A percentile compares a stretch with the other conserved stretches of the same genome.
These are phyloP conservation scores for Chloris gayana DNA, from an alignment of 176 grass and related monocot genomes.

Conservation along the genomic window DNA sequence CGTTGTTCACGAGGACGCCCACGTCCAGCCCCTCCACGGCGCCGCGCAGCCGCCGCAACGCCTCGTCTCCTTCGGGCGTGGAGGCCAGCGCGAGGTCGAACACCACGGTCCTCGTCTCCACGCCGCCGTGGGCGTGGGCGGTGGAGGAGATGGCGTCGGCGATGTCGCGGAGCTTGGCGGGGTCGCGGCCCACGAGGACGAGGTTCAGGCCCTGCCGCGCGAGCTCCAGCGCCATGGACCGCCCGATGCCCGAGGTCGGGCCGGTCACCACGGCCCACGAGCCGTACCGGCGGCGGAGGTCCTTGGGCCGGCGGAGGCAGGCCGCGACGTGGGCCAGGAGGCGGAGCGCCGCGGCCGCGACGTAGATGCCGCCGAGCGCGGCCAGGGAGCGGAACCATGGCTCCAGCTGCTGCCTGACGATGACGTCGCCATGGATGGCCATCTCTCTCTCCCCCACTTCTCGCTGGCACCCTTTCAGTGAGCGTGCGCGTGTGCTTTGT, in stretches of 20 bases:
- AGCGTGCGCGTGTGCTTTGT: background rate
- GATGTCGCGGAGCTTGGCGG: constrained; percentile 46
- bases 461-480: background rate
- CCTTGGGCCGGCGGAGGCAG: background rate
- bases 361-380: constrained; percentile 13
- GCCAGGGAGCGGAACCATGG: constrained; percentile 21
- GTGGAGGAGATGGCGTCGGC: constrained; percentile 32
- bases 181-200: constrained; percentile 57
- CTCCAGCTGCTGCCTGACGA: background rate
- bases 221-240: constrained; percentile 48
- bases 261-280: constrained; percentile 56
- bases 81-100: constrained; percentile 40
- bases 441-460: background rate
- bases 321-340: background rate
- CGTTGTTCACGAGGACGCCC: constrained; percentile 66
- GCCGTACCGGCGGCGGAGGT: constrained; percentile 49
- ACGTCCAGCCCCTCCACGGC: constrained; percentile 51
- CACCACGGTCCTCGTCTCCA: constrained; percentile 33
- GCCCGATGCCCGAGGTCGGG: constrained; percentile 59
- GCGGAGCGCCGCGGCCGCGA: background rate
- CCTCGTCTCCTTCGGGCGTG: background rate
- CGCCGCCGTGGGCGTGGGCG: background rate
- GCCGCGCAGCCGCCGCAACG: constrained; percentile 10
- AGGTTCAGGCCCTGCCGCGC: constrained; percentile 49
- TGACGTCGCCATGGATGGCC: background rate